Conservation (phyloP, 495 filamentous ascomycete genomes). For the Thozetella sp. region DNA sequence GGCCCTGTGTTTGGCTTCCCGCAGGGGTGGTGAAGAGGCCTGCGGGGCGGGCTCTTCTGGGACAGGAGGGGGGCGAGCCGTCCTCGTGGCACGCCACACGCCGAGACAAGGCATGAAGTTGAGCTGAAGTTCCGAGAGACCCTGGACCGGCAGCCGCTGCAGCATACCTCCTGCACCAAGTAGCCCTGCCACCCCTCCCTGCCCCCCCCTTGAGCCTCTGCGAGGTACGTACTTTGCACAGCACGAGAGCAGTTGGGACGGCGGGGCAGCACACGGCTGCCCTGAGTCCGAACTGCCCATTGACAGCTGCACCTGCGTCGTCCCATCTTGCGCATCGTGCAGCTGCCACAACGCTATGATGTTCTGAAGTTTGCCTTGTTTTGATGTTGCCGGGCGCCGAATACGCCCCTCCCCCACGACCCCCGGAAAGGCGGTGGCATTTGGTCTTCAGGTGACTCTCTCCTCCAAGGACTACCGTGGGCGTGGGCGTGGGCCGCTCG, state of each 20-base stretch:
- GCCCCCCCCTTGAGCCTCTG: constrained; percentile 4
- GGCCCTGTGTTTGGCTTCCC: constrained; percentile 26
- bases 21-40: constrained; percentile 22
- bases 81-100: constrained; percentile 6
- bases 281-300: not conserved
- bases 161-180: constrained; percentile 9
- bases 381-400: constrained; percentile 4
- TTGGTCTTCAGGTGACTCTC: not conserved
- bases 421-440: not conserved
- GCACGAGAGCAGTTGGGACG: not conserved
- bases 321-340: constrained; percentile 5
- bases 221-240: not conserved
- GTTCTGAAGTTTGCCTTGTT: constrained; percentile 10
- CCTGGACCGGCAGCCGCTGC: constrained; percentile 9
- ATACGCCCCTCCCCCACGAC: too few species aligned
- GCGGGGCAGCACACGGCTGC: not conserved
- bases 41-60: constrained; percentile 9
- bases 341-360: constrained; percentile 9
- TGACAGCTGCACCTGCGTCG: constrained; percentile 1
- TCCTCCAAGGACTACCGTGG: not conserved
- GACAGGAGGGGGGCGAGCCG: constrained; percentile 16
- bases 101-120: constrained; percentile 24
- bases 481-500: not conserved
- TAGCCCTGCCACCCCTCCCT: constrained; percentile 6
- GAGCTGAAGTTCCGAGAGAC: constrained; percentile 26